phyloP scores from a whole-genome alignment of 2,329 filamentous ascomycete genomes.

The Epichloe typhina region DNA sequence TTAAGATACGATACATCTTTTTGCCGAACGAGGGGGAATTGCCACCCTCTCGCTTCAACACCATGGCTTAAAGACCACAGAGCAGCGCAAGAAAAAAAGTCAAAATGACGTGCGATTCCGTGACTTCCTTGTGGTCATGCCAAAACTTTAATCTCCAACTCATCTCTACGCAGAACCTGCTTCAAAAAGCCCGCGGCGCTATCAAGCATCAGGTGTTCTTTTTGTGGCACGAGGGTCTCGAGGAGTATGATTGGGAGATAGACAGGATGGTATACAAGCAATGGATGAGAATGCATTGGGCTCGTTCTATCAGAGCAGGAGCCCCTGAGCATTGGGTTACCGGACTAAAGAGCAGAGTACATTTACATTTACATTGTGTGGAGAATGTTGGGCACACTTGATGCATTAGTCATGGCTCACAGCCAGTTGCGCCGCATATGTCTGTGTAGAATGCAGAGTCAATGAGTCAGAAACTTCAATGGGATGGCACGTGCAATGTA shows the following conservation, averaged over 20 bases:
- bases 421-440: too few relatives aligned
- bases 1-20: conserved; percentile 54
- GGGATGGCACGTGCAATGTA: too few relatives aligned
- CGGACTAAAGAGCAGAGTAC: conserved; percentile 52
- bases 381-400: background rate
- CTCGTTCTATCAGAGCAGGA: conserved; percentile 52
- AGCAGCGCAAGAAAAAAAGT: conserved; percentile 42
- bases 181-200: conserved; percentile 2
- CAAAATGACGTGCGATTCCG: conserved; percentile 11
- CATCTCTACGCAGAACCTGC: background rate
- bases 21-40: conserved; percentile 21
- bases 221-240: conserved; percentile 11
- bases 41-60: conserved; percentile 5
- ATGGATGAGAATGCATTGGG: conserved; percentile 16
- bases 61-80: conserved; percentile 46
- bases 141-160: background rate
- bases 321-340: conserved; percentile 43
- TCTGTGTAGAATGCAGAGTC: too few relatives aligned
- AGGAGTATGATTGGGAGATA: conserved; percentile 18
- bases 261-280: background rate
- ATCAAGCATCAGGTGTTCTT: conserved; percentile 5
- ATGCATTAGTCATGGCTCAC: too few relatives aligned
- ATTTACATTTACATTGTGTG: conserved; percentile 24
- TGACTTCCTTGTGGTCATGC: background rate
- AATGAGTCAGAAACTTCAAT: too few relatives aligned